phyloP scores from a whole-genome alignment of 176 grass and related monocot species.

The Eragrostis nindensis region DNA sequence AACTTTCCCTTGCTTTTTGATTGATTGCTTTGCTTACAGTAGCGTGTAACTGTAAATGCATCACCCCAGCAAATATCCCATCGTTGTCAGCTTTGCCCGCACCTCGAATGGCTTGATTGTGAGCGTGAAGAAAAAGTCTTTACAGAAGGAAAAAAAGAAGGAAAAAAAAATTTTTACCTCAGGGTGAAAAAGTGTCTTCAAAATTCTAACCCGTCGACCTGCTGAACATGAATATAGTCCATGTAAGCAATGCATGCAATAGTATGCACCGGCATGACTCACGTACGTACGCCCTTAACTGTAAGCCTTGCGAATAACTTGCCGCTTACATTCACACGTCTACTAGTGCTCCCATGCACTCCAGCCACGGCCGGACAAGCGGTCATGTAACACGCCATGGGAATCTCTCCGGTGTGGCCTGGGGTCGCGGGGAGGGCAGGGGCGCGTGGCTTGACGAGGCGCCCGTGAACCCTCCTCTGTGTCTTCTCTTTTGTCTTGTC shows the following conservation, averaged over 20 bases:
- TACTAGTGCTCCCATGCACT: not conserved
- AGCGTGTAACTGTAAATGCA: not conserved
- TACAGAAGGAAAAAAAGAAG: not conserved
- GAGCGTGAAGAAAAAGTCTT: conserved; percentile 10
- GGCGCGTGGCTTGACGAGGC: not conserved
- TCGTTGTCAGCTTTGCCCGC: not conserved
- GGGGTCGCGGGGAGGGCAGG: not conserved
- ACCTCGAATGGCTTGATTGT: not conserved
- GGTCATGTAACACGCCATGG: not conserved
- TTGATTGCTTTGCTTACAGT: not conserved
- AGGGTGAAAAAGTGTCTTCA: not conserved
- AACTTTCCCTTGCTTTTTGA: not conserved
- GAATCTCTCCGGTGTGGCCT: not conserved
- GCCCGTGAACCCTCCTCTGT: conserved; percentile 11
- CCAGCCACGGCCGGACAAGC: not conserved
- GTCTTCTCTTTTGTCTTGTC: not conserved
- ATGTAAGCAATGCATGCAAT: not conserved
- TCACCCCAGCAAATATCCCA: not conserved
- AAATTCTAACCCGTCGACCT: not conserved
- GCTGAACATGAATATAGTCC: not conserved
- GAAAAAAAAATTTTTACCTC: not conserved
- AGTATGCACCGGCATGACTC: not conserved
- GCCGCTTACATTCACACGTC: not conserved
- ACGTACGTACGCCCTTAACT: not conserved
- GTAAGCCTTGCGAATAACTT: not conserved